Evolutionary conservation across 176 grass and related monocot genomes (phyloP).

Genomic region (Ensete ventricosum): DNA sequence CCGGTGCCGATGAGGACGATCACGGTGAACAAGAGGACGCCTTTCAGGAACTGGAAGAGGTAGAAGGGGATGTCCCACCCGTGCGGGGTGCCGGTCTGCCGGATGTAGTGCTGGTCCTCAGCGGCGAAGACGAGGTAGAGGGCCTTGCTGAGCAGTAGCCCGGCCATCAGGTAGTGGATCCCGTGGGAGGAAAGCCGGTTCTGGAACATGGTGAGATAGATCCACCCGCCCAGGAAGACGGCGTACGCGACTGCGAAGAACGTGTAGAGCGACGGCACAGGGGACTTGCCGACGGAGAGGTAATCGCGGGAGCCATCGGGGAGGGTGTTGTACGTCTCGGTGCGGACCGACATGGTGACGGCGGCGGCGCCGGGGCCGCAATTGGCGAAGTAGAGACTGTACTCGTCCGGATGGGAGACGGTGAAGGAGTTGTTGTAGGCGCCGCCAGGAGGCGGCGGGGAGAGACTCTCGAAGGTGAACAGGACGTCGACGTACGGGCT

Average conservation of each 20-base stretch:
- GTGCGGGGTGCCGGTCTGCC: conserved; percentile 53
- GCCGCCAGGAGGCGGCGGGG: neutral
- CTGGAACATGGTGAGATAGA: conserved; percentile 67
- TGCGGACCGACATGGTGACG: conserved; percentile 69
- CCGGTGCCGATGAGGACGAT: conserved; percentile 92
- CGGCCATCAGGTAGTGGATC: conserved; percentile 97
- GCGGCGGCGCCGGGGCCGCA: conserved; percentile 35
- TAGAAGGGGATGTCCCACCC: conserved; percentile 98
- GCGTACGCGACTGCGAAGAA: conserved; percentile 76
- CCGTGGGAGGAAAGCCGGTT: conserved; percentile 64
- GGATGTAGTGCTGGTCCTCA: conserved; percentile 92
- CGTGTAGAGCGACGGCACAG: conserved; percentile 66
- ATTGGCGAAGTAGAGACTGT: conserved; percentile 89
- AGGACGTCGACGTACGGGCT: conserved; percentile 56
- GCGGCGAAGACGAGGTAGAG: conserved; percentile 80
- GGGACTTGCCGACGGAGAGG: conserved; percentile 73
- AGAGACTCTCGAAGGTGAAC: conserved; percentile 56
- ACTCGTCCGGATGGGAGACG: conserved; percentile 71
- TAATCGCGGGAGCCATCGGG: conserved; percentile 55
- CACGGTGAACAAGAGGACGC: conserved; percentile 84
- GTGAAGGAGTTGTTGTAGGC: conserved; percentile 28
- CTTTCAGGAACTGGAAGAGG: conserved; percentile 87
- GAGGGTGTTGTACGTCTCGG: conserved; percentile 76
- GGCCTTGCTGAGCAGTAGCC: conserved; percentile 56
- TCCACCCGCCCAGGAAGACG: conserved; percentile 60